These are phyloP conservation scores for Annona cherimola DNA, from an alignment of 164 flowering plant genomes.

Conservation along the genomic window DNA sequence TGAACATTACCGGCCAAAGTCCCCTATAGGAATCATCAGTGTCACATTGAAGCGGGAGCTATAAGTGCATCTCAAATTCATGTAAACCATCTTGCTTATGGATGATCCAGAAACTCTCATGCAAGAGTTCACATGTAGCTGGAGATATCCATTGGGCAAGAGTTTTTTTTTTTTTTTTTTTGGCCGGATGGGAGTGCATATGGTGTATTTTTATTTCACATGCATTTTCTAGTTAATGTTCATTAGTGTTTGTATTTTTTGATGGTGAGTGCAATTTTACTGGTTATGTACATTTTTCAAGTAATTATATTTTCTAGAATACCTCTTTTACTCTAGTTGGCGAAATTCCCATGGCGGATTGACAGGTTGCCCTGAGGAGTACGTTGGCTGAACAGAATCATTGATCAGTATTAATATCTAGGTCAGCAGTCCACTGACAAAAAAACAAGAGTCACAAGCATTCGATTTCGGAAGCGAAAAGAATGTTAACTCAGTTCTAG, in stretches of 20 bases:
- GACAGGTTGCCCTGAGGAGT: too few relatives aligned
- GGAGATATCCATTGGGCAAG: background rate
- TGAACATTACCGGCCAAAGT: slow-evolving; percentile 83
- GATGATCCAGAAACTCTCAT: background rate
- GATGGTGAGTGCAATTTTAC: background rate
- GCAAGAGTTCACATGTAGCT: background rate
- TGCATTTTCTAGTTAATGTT: background rate
- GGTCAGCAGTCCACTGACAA: too few relatives aligned
- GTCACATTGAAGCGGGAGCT: slow-evolving; percentile 47
- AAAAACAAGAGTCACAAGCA: too few relatives aligned
- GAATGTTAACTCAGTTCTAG: too few relatives aligned
- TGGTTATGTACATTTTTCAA: background rate
- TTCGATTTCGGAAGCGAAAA: too few relatives aligned
- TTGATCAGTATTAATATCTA: too few relatives aligned
- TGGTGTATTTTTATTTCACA: slow-evolving; percentile 2
- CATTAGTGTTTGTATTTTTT: background rate
- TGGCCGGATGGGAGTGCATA: background rate
- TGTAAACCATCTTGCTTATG: background rate
- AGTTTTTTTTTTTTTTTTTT: background rate
- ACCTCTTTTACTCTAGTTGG: too few relatives aligned
- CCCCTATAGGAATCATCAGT: slow-evolving; percentile 50
- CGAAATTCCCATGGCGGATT: too few relatives aligned
- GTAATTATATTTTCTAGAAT: background rate
- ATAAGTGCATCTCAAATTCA: slow-evolving; percentile 14
- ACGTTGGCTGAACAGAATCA: too few relatives aligned